Percentiles rank a stretch among this genome's conserved stretches.
Conservation (phyloP, 2,329 filamentous ascomycete species). For the Geosmithia morbida region DNA sequence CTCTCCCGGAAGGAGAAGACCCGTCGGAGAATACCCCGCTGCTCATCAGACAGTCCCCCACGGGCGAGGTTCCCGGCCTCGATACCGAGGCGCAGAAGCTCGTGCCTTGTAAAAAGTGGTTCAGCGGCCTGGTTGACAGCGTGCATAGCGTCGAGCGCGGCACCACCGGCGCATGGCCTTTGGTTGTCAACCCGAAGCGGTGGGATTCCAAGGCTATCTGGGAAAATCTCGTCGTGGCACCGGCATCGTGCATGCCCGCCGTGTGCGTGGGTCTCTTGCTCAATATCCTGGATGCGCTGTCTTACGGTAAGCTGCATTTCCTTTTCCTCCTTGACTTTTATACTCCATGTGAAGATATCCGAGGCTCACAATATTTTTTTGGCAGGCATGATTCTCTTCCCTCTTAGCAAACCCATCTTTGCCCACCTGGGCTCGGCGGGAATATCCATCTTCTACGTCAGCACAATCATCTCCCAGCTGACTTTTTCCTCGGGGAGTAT, state of each 20-base stretch:
- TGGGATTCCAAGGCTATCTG: slow-evolving; percentile 60
- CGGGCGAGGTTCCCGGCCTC: slow-evolving; percentile 13
- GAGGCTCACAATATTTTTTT: background rate
- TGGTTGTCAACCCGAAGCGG: slow-evolving; percentile 44
- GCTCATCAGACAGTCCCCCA: slow-evolving; percentile 18
- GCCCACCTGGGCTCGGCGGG: slow-evolving; percentile 77
- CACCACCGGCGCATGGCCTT: slow-evolving; percentile 13
- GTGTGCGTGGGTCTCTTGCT: slow-evolving; percentile 80
- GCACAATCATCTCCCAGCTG: slow-evolving; percentile 86
- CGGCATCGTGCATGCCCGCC: slow-evolving; percentile 62
- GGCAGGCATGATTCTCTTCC: slow-evolving; percentile 81
- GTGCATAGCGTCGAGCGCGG: slow-evolving; percentile 16
- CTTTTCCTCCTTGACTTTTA: background rate
- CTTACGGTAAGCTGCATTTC: slow-evolving; percentile 51
- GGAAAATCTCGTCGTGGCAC: slow-evolving; percentile 48
- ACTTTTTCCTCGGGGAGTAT: slow-evolving; percentile 78
- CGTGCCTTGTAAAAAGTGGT: slow-evolving; percentile 15
- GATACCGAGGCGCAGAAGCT: slow-evolving; percentile 39
- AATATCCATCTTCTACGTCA: slow-evolving; percentile 97
- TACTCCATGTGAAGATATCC: background rate
- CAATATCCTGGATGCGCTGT: slow-evolving; percentile 88
- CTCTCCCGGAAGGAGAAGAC: background rate
- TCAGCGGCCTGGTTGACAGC: slow-evolving; percentile 14
- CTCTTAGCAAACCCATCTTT: slow-evolving; percentile 76
- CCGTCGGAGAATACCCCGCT: slow-evolving; percentile 25